These are phyloP conservation scores for Rhizoclosmatium sp. DNA, from an alignment of 192 early-diverging fungal species.

Conservation along the genomic window DNA sequence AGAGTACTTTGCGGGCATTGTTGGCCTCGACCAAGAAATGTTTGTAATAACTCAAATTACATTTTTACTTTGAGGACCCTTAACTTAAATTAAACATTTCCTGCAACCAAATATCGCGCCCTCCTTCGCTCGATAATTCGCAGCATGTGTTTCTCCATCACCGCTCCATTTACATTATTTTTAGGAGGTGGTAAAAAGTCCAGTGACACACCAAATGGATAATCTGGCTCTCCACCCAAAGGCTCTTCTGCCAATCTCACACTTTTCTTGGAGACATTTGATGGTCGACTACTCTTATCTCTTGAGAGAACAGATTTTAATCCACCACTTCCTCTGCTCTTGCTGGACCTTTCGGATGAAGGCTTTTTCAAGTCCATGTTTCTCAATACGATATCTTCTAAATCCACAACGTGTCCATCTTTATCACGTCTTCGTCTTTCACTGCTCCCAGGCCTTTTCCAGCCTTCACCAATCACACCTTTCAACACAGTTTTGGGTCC, in stretches of 20 bases:
- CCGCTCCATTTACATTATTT: neutral
- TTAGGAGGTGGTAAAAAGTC: neutral
- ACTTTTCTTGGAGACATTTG: neutral
- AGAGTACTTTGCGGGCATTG: too few relatives aligned
- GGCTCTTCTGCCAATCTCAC: slow-evolving; percentile 18
- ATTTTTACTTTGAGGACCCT: too few relatives aligned
- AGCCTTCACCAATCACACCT: slow-evolving; percentile 18
- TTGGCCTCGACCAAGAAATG: too few relatives aligned
- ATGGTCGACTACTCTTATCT: neutral
- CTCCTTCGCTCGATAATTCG: slow-evolving; percentile 28
- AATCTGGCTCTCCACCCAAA: slow-evolving; percentile 12
- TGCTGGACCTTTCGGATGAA: neutral
- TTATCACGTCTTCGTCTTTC: neutral
- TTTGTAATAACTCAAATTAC: too few relatives aligned
- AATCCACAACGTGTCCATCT: neutral
- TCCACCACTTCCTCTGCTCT: neutral
- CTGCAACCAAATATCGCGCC: slow-evolving; percentile 14
- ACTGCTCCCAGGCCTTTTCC: neutral
- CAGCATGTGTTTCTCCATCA: slow-evolving; percentile 22
- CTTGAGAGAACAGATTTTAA: neutral
- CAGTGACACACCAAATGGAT: neutral
- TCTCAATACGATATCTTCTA: slow-evolving; percentile 28
- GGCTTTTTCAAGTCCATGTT: slow-evolving; percentile 17
- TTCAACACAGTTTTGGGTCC: slow-evolving; percentile 17
- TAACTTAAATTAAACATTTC: neutral